A percentile compares a stretch with the other conserved stretches of the same genome.
Evolutionary conservation across 2,329 filamentous ascomycete genomes (phyloP).

Genomic region (Ambrosiella cleistominuta): DNA sequence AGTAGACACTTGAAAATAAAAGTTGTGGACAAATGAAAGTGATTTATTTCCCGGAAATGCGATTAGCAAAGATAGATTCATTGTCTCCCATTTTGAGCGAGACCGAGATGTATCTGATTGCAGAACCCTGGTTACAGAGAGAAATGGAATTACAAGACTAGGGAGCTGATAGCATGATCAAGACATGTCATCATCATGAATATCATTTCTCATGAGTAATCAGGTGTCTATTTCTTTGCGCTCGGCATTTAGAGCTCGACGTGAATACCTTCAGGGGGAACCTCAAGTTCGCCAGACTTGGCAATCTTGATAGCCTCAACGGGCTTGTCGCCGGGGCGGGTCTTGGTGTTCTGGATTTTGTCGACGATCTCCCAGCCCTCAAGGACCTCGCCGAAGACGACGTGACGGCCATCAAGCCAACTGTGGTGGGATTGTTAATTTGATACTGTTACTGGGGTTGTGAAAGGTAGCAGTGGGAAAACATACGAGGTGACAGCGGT

Average conservation of each 20-base stretch:
- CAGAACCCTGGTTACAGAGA: too few species aligned
- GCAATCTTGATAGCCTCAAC: slow-evolving; percentile 52
- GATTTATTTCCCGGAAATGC: background rate
- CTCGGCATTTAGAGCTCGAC: slow-evolving; percentile 52
- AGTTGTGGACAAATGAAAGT: background rate
- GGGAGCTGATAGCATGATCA: too few species aligned
- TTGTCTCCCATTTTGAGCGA: too few species aligned
- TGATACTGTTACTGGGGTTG: background rate
- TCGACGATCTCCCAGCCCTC: slow-evolving; percentile 70
- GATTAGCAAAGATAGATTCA: too few species aligned
- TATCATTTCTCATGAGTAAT: background rate
- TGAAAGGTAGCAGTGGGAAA: background rate
- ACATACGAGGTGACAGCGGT: slow-evolving; percentile 58
- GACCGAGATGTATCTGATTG: too few species aligned
- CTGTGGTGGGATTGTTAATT: slow-evolving; percentile 21
- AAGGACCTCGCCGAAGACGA: slow-evolving; percentile 77
- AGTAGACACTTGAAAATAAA: background rate
- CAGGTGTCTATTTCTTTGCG: slow-evolving; percentile 2
- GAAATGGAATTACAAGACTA: too few species aligned
- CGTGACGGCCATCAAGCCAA: slow-evolving; percentile 71
- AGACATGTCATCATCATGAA: too few species aligned
- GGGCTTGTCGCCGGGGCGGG: slow-evolving; percentile 51
- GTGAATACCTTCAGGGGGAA: slow-evolving; percentile 83
- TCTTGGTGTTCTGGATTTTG: slow-evolving; percentile 58
- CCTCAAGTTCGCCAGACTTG: slow-evolving; percentile 70